A percentile compares a stretch with the other conserved stretches of the same genome.
Evolutionary conservation across 805 yeast genomes (phyloP).

Genomic region (Candida awuae): DNA sequence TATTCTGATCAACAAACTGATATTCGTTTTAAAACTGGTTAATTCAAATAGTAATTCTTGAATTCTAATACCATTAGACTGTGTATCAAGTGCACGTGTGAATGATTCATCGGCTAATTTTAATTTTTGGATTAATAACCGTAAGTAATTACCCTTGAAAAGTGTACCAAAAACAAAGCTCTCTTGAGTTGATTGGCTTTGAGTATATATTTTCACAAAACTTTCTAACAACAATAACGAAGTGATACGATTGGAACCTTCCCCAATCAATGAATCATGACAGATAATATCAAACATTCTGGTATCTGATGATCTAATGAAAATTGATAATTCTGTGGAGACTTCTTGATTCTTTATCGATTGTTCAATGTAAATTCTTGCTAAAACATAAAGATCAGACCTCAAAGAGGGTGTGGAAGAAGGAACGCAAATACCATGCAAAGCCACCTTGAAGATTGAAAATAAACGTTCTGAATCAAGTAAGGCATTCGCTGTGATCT

Average conservation of each 20-base stretch:
- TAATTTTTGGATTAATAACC: constrained; percentile 57
- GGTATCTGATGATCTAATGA: constrained; percentile 50
- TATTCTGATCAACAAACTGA: constrained; percentile 62
- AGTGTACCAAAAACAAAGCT: constrained; percentile 54
- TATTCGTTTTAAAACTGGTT: constrained; percentile 65
- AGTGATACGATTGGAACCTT: constrained; percentile 66
- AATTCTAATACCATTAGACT: constrained; percentile 32
- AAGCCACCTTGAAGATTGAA: constrained; percentile 64
- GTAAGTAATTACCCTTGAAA: constrained; percentile 56
- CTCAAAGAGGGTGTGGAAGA: constrained; percentile 60
- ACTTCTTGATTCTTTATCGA: constrained; percentile 35
- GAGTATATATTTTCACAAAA: constrained; percentile 30
- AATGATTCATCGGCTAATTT: constrained; percentile 63
- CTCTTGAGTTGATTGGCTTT: constrained; percentile 49
- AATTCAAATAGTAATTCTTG: constrained; percentile 61
- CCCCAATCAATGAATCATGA: constrained; percentile 73
- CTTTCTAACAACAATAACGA: constrained; percentile 66
- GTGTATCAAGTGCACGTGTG: constrained; percentile 18
- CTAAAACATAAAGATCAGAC: constrained; percentile 70
- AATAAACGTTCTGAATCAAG: constrained; percentile 47
- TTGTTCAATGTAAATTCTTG: constrained; percentile 55
- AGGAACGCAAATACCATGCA: constrained; percentile 66
- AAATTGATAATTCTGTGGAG: constrained; percentile 41
- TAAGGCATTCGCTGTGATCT: constrained; percentile 26
- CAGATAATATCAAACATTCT: constrained; percentile 57